Evolutionary conservation across 176 grass and related monocot species (phyloP).

Genomic region (Phragmites australis): DNA sequence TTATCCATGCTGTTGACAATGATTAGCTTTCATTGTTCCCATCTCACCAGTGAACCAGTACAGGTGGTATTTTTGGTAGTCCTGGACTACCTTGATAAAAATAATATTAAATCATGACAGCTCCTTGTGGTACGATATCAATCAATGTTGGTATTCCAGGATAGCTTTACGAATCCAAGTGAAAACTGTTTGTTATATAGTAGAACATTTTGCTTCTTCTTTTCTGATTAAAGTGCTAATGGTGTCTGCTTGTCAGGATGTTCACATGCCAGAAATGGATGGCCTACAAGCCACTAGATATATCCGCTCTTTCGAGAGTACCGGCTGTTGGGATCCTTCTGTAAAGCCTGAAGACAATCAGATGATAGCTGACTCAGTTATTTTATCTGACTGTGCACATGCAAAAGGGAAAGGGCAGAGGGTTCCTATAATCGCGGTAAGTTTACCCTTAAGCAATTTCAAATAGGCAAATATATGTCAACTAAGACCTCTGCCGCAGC

Average conservation of each 20-base stretch:
- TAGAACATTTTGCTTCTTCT: conserved; percentile 23
- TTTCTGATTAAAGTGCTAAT: conserved; percentile 16
- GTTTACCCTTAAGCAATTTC: conserved; percentile 16
- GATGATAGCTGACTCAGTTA: conserved; percentile 37
- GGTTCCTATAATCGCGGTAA: conserved; percentile 84
- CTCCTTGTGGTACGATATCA: conserved; percentile 17
- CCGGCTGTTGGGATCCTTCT: conserved; percentile 75
- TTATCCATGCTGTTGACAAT: conserved; percentile 17
- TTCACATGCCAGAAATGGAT: conserved; percentile 97
- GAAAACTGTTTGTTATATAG: conserved; percentile 7
- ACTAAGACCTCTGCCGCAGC: background rate
- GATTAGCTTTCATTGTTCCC: background rate
- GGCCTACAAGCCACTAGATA: conserved; percentile 90
- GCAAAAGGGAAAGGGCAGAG: conserved; percentile 44
- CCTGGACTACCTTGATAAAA: background rate
- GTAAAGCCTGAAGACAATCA: conserved; percentile 54
- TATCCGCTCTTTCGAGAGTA: conserved; percentile 81
- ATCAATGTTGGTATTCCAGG: conserved; percentile 21
- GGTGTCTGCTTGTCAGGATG: conserved; percentile 59
- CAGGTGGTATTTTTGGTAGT: background rate
- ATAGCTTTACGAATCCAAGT: conserved; percentile 16
- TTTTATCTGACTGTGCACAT: conserved; percentile 39
- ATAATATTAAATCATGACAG: conserved; percentile 15
- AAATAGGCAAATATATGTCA: background rate
- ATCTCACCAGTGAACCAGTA: conserved; percentile 13